phyloP scores from a whole-genome alignment of 169 alveolate genomes.

The Eimeria zaria region DNA sequence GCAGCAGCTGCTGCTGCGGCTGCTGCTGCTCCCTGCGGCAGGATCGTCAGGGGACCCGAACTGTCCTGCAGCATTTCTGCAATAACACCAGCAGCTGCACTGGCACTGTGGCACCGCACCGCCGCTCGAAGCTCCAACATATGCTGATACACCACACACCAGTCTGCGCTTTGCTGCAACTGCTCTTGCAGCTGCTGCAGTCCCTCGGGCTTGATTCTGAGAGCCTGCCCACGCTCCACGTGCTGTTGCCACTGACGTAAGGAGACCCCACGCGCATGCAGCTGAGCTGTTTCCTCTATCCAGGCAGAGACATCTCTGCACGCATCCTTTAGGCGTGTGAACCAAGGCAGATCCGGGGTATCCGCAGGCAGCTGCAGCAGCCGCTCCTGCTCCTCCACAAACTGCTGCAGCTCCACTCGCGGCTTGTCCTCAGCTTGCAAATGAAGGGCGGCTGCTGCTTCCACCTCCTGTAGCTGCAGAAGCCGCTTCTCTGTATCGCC shows the following conservation, averaged over 20 bases:
- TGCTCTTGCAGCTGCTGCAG: slow-evolving; percentile 80
- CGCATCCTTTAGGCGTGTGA: slow-evolving; percentile 79
- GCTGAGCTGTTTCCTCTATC: slow-evolving; percentile 63
- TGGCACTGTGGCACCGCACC: slow-evolving; percentile 73
- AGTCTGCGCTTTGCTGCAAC: slow-evolving; percentile 82
- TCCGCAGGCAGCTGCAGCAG: slow-evolving; percentile 81
- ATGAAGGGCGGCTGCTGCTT: slow-evolving; percentile 71
- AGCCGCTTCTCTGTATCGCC: slow-evolving; percentile 72
- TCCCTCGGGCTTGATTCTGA: slow-evolving; percentile 61
- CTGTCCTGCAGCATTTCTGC: slow-evolving; percentile 68
- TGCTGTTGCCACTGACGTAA: slow-evolving; percentile 84
- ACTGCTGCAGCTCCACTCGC: slow-evolving; percentile 71
- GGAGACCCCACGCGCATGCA: slow-evolving; percentile 69
- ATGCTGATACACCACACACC: slow-evolving; percentile 78
- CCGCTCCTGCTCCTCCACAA: slow-evolving; percentile 79
- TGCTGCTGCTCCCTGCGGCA: slow-evolving; percentile 70
- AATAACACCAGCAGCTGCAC: slow-evolving; percentile 73
- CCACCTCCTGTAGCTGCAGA: slow-evolving; percentile 76
- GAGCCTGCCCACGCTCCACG: slow-evolving; percentile 73
- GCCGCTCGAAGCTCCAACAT: slow-evolving; percentile 78
- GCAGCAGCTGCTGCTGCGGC: slow-evolving; percentile 51
- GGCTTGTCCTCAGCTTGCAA: slow-evolving; percentile 68
- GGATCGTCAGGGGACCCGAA: slow-evolving; percentile 63
- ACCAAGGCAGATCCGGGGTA: slow-evolving; percentile 82
- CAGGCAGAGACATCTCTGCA: slow-evolving; percentile 68